Percentiles rank a stretch among this genome's conserved stretches.
Conservation (phyloP, 2,329 filamentous ascomycete species). For the Huntiella savannae region DNA sequence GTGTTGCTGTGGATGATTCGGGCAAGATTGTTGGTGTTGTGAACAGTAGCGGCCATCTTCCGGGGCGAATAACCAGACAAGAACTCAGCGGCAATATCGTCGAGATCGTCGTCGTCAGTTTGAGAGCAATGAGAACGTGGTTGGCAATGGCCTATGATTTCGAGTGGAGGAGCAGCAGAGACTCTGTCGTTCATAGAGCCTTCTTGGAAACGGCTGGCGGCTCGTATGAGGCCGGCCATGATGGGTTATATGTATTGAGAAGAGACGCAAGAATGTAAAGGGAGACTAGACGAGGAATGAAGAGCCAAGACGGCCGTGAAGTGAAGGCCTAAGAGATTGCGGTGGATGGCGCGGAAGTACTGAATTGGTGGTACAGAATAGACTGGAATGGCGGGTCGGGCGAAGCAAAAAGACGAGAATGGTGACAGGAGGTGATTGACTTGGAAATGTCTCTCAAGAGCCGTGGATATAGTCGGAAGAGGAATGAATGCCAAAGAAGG, state of each 20-base stretch:
- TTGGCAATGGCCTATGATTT: constrained; percentile 32
- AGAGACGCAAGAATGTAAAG: neutral
- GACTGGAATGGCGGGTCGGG: too few species aligned
- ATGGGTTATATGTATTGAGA: constrained; percentile 1
- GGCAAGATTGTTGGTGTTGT: constrained; percentile 3
- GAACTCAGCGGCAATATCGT: constrained; percentile 13
- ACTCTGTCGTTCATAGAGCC: constrained; percentile 73
- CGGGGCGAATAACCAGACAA: constrained; percentile 2
- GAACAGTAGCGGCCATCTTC: constrained; percentile 1
- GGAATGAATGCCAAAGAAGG: too few species aligned
- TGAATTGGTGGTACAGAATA: too few species aligned
- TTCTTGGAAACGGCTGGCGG: constrained; percentile 44
- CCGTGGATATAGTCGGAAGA: too few species aligned
- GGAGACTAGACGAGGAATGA: neutral
- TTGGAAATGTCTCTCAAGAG: too few species aligned
- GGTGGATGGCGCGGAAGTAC: too few species aligned
- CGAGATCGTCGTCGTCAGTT: constrained; percentile 14
- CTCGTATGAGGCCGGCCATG: constrained; percentile 10
- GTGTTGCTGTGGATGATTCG: constrained; percentile 4
- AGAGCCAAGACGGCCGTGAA: neutral
- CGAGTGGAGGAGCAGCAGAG: constrained; percentile 49
- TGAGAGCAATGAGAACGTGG: constrained; percentile 6
- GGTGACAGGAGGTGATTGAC: too few species aligned
- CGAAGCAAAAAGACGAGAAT: too few species aligned
- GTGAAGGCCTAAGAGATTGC: too few species aligned